These are phyloP conservation scores for Microthyrium microscopicum DNA, from an alignment of 2,329 filamentous ascomycete species.

Conservation along the genomic window DNA sequence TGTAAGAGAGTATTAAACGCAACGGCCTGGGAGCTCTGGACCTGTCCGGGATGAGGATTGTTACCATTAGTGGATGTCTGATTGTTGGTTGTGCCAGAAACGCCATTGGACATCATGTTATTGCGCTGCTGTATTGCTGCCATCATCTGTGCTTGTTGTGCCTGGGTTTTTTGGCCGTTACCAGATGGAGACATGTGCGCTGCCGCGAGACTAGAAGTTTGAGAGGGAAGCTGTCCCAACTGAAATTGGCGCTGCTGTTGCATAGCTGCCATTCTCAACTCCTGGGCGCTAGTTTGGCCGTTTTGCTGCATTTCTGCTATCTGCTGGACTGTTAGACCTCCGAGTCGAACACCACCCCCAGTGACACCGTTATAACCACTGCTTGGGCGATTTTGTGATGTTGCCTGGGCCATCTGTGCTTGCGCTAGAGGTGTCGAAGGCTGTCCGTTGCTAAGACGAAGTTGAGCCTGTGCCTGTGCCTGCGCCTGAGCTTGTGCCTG, in stretches of 20 bases:
- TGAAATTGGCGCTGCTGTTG: slow-evolving; percentile 10
- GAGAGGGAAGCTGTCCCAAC: slow-evolving; percentile 1
- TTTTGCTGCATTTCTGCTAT: too few species aligned
- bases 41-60: slow-evolving; percentile 9
- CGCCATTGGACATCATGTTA: slow-evolving; percentile 10
- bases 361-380: too few species aligned
- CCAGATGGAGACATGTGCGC: slow-evolving; percentile 11
- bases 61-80: slow-evolving; percentile 8
- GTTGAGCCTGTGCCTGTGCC: too few species aligned
- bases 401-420: too few species aligned
- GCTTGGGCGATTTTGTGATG: too few species aligned
- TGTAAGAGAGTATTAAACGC: slow-evolving; percentile 36
- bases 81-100: slow-evolving; percentile 8
- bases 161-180: slow-evolving; percentile 15
- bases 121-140: slow-evolving; percentile 13
- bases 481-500: too few species aligned
- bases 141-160: slow-evolving; percentile 18
- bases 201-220: slow-evolving; percentile 7
- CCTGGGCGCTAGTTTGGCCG: too few species aligned
- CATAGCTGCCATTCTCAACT: slow-evolving; percentile 6
- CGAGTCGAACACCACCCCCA: too few species aligned
- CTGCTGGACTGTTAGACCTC: too few species aligned
- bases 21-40: slow-evolving; percentile 33
- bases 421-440: too few species aligned
- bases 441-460: too few species aligned